Conservation (phyloP, 768 basidiomycete genomes). For the Lepiota brunneoincarnata region DNA sequence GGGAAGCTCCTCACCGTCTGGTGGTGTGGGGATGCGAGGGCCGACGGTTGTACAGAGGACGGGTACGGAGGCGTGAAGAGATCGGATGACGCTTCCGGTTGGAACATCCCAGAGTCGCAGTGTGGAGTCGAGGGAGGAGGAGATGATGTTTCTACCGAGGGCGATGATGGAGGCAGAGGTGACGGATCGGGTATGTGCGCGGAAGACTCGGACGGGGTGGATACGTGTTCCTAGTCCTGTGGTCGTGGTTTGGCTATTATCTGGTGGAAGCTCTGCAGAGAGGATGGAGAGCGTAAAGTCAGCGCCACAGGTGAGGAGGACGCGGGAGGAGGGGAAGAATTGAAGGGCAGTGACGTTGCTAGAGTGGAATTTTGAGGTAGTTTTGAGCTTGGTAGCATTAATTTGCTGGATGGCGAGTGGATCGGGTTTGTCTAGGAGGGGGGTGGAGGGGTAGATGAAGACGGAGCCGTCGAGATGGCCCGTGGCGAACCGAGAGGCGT, state of each 20-base stretch:
- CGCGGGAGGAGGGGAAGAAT: constrained; percentile 72
- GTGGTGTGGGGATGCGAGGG: constrained; percentile 29
- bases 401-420: constrained; percentile 18
- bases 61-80: constrained; percentile 39
- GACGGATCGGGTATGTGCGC: constrained; percentile 63
- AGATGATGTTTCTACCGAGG: constrained; percentile 64
- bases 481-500: constrained; percentile 54
- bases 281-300: constrained; percentile 69
- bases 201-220: constrained; percentile 56
- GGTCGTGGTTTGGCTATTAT: neutral
- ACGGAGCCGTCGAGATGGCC: constrained; percentile 62
- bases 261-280: constrained; percentile 47
- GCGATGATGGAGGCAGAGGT: constrained; percentile 64
- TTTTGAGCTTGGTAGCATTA: constrained; percentile 26
- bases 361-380: constrained; percentile 41
- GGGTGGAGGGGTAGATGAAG: constrained; percentile 40
- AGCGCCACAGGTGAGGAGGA: constrained; percentile 65
- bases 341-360: constrained; percentile 54
- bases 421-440: constrained; percentile 17
- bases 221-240: constrained; percentile 29
- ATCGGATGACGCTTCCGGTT: constrained; percentile 42
- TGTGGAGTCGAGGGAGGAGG: constrained; percentile 65
- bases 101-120: constrained; percentile 74
- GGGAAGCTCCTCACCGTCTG: constrained; percentile 20
- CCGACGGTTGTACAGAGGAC: constrained; percentile 46